Evolutionary conservation across 1,284 basidiomycete genomes (phyloP), one percentile per base, ranked within the genome.

Genomic region (Kalmanozyma brasiliensis): DNA sequence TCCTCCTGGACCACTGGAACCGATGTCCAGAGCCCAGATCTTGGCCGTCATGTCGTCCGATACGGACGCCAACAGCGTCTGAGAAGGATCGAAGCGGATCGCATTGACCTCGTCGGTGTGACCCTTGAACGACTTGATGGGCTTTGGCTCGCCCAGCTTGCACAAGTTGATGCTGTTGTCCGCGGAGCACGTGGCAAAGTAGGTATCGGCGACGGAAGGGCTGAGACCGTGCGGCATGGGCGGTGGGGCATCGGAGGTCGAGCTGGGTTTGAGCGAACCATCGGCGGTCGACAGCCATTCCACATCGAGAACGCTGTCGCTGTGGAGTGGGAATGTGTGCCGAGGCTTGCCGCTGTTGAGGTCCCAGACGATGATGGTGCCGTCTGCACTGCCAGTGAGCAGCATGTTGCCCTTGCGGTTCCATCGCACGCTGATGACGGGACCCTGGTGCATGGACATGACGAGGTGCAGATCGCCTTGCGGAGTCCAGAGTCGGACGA

Each of bases 401-500:
- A 82, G 62, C 67, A 75, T 67, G 40, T 71, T 80, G 38, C 80
- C 80, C 40, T 77, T 76, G 36, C 76, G 71, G 43, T 82, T 82
- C 80, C 80, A 82, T 16, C 74, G 75, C 17, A 82, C 79, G 34
- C 61, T 74, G 55, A 80, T 76, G 57, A 82, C 78, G n/a, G 80
- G 71, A 2, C 80, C 80, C 41, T 81, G 79, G 43, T 82, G 80
- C 80, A 81, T 81, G 3, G 79, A 80, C 78, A 82, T 78, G 61
- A 82, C 80, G 23, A 81, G 71, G 49, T 80, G 78, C 30, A 82
- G 57, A 37, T 82, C 80, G 22, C 80, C 80, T 35, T 82, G 79
- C 7, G 80, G 79, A 8, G 80, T 82, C 80, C 80, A 82, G 19
- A 82, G 61, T 10, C 80, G 74, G 19, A 82, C 59, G 42, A 82